Conservation (phyloP, 2,329 filamentous ascomycete species). For the Fusarium sp. region DNA sequence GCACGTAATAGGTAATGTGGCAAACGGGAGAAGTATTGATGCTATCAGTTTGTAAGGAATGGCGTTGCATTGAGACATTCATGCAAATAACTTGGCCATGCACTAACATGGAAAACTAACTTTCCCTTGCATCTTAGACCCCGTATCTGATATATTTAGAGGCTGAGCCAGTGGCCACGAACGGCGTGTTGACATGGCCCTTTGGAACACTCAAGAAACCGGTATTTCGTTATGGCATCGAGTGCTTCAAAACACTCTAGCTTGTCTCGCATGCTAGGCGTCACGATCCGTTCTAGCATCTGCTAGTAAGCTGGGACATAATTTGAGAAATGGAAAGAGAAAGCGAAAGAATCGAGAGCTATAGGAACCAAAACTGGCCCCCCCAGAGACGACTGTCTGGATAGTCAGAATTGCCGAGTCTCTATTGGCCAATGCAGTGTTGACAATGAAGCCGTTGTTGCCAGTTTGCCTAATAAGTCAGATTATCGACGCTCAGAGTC, state of each 20-base stretch:
- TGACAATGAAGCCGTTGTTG: background rate
- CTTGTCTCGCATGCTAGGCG: constrained; percentile 6
- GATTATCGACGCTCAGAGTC: background rate
- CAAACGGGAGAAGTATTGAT: background rate
- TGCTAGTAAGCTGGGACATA: background rate
- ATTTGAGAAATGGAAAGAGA: background rate
- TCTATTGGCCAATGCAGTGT: background rate
- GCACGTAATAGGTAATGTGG: background rate
- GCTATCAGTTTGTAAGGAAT: background rate
- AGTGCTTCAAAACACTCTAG: background rate
- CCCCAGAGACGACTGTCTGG: background rate
- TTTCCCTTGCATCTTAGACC: background rate
- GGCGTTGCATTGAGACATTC: background rate
- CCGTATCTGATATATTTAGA: background rate
- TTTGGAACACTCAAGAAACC: background rate
- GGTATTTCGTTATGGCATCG: background rate
- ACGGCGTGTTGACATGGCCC: background rate
- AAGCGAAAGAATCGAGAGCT: background rate
- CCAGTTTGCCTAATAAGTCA: background rate
- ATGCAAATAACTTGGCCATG: background rate
- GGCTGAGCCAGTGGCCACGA: background rate
- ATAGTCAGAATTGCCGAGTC: background rate
- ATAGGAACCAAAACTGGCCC: no score
- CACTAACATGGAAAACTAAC: background rate
- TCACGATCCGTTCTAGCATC: background rate